A percentile compares a stretch with the other conserved stretches of the same genome.
Conservation (phyloP, 495 filamentous ascomycete genomes). For the Tuber melanosporum region DNA sequence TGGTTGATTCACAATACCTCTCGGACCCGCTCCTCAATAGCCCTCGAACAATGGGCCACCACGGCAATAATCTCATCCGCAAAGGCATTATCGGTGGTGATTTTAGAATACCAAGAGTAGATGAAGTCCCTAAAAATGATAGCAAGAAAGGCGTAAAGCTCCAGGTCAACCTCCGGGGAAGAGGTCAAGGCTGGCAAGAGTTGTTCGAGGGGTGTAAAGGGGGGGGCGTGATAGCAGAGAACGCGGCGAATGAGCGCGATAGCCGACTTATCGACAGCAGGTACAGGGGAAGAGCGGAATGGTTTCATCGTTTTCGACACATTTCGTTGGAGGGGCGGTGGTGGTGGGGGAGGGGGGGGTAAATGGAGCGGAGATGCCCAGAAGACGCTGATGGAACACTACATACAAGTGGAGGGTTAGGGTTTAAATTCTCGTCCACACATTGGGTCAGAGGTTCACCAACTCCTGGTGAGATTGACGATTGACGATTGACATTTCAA, state of each 20-base stretch:
- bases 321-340: background rate
- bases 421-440: background rate
- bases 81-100: conserved; percentile 82
- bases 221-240: conserved; percentile 49
- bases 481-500: background rate
- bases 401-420: background rate
- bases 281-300: conserved; percentile 39
- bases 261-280: conserved; percentile 54
- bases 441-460: background rate
- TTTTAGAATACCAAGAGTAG: conserved; percentile 82
- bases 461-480: background rate
- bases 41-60: conserved; percentile 81
- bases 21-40: conserved; percentile 74
- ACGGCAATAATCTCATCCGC: conserved; percentile 79
- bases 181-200: conserved; percentile 85
- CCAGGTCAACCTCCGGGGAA: conserved; percentile 82
- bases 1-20: conserved; percentile 46
- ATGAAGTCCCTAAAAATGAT: conserved; percentile 79
- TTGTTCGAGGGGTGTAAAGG: conserved; percentile 61
- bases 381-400: background rate
- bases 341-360: background rate
- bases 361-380: background rate
- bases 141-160: conserved; percentile 85
- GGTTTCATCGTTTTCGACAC: background rate
- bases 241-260: conserved; percentile 57